Percentiles rank a stretch among this genome's conserved stretches.
Evolutionary conservation across 768 basidiomycete genomes (phyloP).

Genomic region (Leccinum olivaceopallidum): DNA sequence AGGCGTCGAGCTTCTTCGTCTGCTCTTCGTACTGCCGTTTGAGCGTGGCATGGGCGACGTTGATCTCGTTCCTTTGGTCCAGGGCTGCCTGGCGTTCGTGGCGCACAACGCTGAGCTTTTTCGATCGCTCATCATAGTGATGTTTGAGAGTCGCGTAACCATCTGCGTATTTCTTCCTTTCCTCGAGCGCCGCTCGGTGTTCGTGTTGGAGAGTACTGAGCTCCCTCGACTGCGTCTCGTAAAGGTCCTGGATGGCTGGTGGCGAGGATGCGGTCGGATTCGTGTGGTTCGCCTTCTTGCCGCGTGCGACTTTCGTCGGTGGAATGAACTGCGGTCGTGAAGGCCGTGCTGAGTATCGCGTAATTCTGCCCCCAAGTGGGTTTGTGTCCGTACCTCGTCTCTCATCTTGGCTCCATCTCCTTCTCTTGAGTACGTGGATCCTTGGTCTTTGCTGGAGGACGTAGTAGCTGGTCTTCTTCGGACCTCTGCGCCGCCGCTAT

Average conservation of each 20-base stretch:
- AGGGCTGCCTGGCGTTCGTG: slow-evolving; percentile 8
- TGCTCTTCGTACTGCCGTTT: slow-evolving; percentile 16
- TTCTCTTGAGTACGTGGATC: neutral
- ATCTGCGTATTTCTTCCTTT: slow-evolving; percentile 8
- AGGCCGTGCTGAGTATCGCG: neutral
- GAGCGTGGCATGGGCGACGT: slow-evolving; percentile 19
- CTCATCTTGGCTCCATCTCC: neutral
- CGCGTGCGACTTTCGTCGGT: slow-evolving; percentile 1
- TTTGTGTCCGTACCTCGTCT: slow-evolving; percentile 8
- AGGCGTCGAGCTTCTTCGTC: slow-evolving; percentile 6
- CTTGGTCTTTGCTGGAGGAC: neutral
- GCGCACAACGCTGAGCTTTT: slow-evolving; percentile 1
- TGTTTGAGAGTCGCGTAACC: slow-evolving; percentile 1
- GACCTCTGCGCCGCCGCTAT: neutral
- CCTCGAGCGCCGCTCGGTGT: slow-evolving; percentile 1
- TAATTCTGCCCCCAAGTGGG: too few relatives aligned
- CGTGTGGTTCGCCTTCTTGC: neutral
- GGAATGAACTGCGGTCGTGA: neutral
- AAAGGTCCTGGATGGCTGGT: neutral
- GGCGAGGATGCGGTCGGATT: neutral
- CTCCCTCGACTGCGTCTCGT: slow-evolving; percentile 11
- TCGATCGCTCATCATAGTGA: slow-evolving; percentile 10
- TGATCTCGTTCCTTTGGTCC: slow-evolving; percentile 7
- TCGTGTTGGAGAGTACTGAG: slow-evolving; percentile 7
- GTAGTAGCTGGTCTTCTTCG: neutral